phyloP scores from a whole-genome alignment of 78 protist genomes.

The Speleostelium caveatum region DNA sequence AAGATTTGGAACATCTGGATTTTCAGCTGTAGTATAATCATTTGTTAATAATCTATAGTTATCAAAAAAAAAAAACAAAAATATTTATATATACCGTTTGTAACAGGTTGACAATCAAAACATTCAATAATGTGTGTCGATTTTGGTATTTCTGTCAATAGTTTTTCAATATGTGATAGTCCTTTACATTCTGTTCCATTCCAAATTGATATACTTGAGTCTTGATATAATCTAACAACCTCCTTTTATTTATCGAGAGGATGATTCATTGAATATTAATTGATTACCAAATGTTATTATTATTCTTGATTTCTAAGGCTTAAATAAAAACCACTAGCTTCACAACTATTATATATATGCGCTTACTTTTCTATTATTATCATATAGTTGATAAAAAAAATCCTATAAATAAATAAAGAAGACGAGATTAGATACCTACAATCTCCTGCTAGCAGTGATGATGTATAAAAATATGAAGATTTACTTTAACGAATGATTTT shows the following conservation, averaged over 20 bases:
- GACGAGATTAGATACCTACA: not conserved
- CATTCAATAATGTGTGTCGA: slow-evolving; percentile 33
- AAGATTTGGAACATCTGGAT: slow-evolving; percentile 30
- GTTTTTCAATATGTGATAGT: slow-evolving; percentile 1
- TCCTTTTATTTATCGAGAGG: no score
- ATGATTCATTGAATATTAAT: no score
- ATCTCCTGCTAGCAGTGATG: not conserved
- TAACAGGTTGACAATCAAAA: slow-evolving; percentile 44
- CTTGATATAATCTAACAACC: slow-evolving; percentile 45
- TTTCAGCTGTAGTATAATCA: not conserved
- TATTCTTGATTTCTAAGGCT: no score
- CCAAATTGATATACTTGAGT: slow-evolving; percentile 42
- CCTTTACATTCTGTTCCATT: slow-evolving; percentile 77
- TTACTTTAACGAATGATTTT: slow-evolving; percentile 24
- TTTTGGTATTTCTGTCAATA: slow-evolving; percentile 28
- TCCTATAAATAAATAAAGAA: not conserved
- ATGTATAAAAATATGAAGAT: not conserved
- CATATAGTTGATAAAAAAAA: slow-evolving; percentile 7
- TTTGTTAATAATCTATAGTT: not conserved
- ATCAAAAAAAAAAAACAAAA: no score
- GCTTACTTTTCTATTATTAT: slow-evolving; percentile 4
- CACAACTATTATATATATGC: not conserved
- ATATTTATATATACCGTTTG: not conserved
- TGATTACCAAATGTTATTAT: not conserved
- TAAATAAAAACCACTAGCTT: no score